Base-by-base conservation (phyloP, 2,329 filamentous ascomycete genomes). In the Talaromyces verruculosus region DNA sequence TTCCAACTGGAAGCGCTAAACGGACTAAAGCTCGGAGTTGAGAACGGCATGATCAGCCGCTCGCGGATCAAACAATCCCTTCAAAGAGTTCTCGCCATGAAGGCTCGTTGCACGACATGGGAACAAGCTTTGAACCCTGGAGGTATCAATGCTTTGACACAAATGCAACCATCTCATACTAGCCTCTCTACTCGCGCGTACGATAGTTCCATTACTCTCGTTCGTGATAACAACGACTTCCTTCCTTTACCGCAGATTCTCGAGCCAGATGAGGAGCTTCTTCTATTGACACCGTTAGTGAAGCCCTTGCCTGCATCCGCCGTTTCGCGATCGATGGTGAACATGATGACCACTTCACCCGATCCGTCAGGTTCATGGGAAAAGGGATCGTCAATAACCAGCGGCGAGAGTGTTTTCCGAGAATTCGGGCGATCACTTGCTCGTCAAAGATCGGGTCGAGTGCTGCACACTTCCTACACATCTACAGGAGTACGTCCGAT, bases 381-480 rank as follows among this genome's bases (percentile, higher is more conserved):
- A 69, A 80, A 84, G 49, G 85, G 83, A 69, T 82, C 85, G 6
- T 87, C 86, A 10, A 82, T 97, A 22, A 92, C 97, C 89, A 97
- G 91, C 70, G 94, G 94, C 33, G 94, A 98, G 78, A 89, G 91
- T 35, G 93, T 98, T 0, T 98, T 98, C 72, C 86, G 92, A 71
- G 93, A 97, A 74, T 84, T 98, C 28, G 94, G 94, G 1, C 87
- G 92, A 71, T 92, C 91, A 6, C 81, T 98, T n/a, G 93, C 94
- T 11, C 86, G 94, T 62, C 91, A 93, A 69, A 85, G 93, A 25
- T 92, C 91, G 71, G 92, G 93, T 22, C 91, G 95, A 72, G 87
- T 97, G 5, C 82, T 97, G 17, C 93, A 98, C 76, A 97, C 94
- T 1, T 97, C 93, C 13, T 98, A 98, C 74, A 97, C 94, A 0